Conservation (phyloP, 1,284 basidiomycete genomes). For the Neolentinus lepideus region DNA sequence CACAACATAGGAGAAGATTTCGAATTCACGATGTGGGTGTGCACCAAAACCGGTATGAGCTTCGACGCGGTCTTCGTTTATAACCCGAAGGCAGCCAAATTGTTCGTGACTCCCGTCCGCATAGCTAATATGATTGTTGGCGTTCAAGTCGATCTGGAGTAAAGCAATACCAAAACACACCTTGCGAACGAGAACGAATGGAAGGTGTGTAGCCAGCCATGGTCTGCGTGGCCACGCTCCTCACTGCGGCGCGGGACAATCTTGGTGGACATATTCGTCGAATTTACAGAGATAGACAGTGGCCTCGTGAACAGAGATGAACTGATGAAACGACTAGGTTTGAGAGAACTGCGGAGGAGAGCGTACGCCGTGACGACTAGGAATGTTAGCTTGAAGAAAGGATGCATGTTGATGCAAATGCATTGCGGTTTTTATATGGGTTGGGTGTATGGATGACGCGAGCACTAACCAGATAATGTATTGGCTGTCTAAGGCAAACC, state of each 20-base stretch:
- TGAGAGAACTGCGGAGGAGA: not conserved
- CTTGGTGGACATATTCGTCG: conserved; percentile 21
- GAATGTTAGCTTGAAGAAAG: not conserved
- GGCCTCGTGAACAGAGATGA: not conserved
- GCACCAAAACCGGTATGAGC: conserved; percentile 78
- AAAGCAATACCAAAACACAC: conserved; percentile 30
- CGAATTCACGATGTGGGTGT: conserved; percentile 81
- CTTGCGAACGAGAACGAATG: conserved; percentile 81
- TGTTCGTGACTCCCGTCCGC: conserved; percentile 48
- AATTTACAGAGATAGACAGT: not conserved
- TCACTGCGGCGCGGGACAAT: conserved; percentile 52
- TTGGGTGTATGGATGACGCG: not conserved
- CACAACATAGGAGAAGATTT: conserved; percentile 89
- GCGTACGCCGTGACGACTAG: not conserved
- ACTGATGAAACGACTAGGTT: not conserved
- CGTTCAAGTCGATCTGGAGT: not conserved
- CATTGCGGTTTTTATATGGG: not conserved
- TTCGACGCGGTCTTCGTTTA: conserved; percentile 90
- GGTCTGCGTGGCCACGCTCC: conserved; percentile 75
- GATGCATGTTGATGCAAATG: not conserved
- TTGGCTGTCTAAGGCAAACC: not conserved
- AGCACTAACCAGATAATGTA: not conserved
- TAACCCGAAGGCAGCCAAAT: conserved; percentile 61
- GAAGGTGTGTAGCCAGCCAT: conserved; percentile 89
- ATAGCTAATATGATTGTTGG: conserved; percentile 37